Percentiles rank a stretch among this genome's conserved stretches.
phyloP scores from a whole-genome alignment of 2,329 filamentous ascomycete genomes.

The Colletotrichum sidae region DNA sequence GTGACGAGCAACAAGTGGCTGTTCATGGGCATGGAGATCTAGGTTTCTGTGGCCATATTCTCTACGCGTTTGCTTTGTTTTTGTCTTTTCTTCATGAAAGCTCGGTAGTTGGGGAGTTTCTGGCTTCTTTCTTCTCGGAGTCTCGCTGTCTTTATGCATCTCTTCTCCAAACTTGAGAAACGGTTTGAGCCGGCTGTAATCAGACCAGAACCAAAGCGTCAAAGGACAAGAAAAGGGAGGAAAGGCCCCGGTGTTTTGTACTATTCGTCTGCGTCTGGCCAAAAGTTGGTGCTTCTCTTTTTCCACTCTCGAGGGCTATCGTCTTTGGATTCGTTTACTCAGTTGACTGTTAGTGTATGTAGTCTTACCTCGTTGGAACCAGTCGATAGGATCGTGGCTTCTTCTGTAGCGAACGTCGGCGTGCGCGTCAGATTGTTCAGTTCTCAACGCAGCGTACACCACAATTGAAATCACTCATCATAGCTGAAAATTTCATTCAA shows the following conservation, averaged over 20 bases:
- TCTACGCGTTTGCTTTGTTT: constrained; percentile 13
- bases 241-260: constrained; percentile 20
- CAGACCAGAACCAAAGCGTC: constrained; percentile 17
- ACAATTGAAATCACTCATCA: neutral
- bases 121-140: neutral
- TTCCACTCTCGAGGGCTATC: neutral
- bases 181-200: constrained; percentile 10
- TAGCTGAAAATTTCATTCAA: neutral
- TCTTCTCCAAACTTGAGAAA: constrained; percentile 10
- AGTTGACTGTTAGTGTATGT: neutral
- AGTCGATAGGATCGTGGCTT: no score
- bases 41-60: constrained; percentile 40
- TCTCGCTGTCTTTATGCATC: constrained; percentile 16
- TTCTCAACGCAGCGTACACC: constrained; percentile 5
- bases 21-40: constrained; percentile 90
- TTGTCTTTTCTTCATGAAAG: constrained; percentile 23
- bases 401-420: constrained; percentile 18
- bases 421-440: constrained; percentile 18
- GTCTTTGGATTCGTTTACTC: neutral
- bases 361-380: neutral
- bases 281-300: constrained; percentile 7
- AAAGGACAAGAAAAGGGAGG: constrained; percentile 1
- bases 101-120: constrained; percentile 33
- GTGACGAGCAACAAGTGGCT: constrained; percentile 84
- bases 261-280: constrained; percentile 21